Evolutionary conservation across 202 grass and related monocot genomes (phyloP).

Genomic region (Digitaria exilis): DNA sequence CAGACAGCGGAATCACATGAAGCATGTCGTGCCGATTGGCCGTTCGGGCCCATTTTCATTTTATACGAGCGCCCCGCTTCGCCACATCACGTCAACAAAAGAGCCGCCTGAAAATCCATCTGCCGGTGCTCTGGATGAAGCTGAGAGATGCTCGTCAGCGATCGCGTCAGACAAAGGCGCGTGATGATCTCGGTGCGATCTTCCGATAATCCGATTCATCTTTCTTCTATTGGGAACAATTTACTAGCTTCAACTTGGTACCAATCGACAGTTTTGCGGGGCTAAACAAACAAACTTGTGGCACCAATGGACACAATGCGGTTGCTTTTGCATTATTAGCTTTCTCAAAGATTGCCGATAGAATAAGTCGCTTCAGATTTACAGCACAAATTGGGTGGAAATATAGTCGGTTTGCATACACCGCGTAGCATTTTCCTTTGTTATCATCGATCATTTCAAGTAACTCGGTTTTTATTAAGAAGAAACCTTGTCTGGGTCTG

Average conservation of each 20-base stretch:
- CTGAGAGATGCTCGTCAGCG: too few relatives aligned
- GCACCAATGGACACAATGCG: background rate
- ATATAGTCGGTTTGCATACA: background rate
- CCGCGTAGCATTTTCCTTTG: background rate
- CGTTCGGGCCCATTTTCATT: background rate
- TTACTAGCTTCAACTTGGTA: background rate
- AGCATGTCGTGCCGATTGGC: constrained; percentile 1
- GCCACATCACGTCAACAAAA: constrained; percentile 14
- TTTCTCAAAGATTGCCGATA: background rate
- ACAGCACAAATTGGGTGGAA: background rate
- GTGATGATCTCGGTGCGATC: background rate
- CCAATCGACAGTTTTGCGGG: background rate
- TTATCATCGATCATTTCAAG: background rate
- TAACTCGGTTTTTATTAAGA: too few relatives aligned
- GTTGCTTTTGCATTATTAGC: background rate
- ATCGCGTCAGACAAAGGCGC: background rate
- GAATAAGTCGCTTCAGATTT: background rate
- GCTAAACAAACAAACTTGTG: background rate
- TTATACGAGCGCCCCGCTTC: background rate
- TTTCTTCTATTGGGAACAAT: background rate
- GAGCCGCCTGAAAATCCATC: background rate
- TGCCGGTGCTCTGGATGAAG: background rate
- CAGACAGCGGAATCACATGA: background rate
- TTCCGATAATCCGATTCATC: background rate
- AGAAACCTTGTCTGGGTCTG: too few relatives aligned